A percentile compares a stretch with the other conserved stretches of the same genome.
These are phyloP conservation scores for Aspergillus transmontanensis DNA, from an alignment of 2,329 filamentous ascomycete species.

Conservation along the genomic window DNA sequence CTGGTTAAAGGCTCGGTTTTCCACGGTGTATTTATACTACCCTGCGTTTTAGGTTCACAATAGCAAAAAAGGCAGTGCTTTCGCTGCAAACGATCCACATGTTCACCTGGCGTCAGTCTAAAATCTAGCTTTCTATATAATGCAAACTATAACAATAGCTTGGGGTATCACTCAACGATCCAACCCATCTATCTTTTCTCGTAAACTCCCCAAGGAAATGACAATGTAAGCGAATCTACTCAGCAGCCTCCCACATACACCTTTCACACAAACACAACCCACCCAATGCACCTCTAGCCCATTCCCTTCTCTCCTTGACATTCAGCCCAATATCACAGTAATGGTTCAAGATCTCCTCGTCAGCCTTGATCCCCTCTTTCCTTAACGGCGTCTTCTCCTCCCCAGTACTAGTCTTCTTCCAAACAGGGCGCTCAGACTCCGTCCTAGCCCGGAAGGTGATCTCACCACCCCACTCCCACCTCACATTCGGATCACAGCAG, in stretches of 20 bases:
- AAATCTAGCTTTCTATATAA: neutral
- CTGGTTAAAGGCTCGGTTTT: slow-evolving; percentile 4
- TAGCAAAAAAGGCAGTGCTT: neutral
- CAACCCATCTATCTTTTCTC: neutral
- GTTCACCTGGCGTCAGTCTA: neutral
- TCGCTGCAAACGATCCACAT: neutral
- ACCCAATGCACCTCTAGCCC: slow-evolving; percentile 84
- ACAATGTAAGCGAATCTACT: slow-evolving; percentile 2
- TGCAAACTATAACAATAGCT: neutral
- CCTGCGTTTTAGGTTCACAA: neutral
- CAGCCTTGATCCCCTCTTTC: slow-evolving; percentile 60
- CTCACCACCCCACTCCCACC: slow-evolving; percentile 79
- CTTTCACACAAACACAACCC: slow-evolving; percentile 85
- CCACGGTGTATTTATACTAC: slow-evolving; percentile 10
- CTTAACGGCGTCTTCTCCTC: slow-evolving; percentile 17
- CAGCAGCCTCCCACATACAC: slow-evolving; percentile 70
- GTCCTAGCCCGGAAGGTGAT: slow-evolving; percentile 42
- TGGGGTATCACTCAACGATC: slow-evolving; percentile 13
- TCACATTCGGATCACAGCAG: slow-evolving; percentile 91
- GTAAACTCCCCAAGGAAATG: neutral
- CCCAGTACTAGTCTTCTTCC: slow-evolving; percentile 26
- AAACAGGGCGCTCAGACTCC: slow-evolving; percentile 39
- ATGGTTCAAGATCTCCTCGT: slow-evolving; percentile 87
- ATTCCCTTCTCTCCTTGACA: slow-evolving; percentile 81
- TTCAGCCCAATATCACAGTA: slow-evolving; percentile 85